These are phyloP conservation scores for Hericium coralloides DNA, from an alignment of 768 basidiomycete species.

Conservation along the genomic window DNA sequence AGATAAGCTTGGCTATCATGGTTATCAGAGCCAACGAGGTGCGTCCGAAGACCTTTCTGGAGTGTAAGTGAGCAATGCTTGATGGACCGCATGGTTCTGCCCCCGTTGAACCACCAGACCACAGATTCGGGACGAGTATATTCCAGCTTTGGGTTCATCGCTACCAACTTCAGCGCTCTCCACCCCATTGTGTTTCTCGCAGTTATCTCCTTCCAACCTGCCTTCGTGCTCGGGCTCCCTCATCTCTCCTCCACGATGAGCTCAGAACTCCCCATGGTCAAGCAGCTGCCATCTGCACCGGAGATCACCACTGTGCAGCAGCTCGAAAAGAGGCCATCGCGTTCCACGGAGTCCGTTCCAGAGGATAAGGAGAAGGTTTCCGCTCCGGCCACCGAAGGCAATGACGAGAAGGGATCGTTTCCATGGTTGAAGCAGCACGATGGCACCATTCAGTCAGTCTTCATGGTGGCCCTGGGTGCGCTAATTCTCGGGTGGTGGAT, in stretches of 20 bases:
- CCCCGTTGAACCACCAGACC: neutral
- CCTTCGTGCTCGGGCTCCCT: neutral
- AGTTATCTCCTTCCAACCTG: neutral
- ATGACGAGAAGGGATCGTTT: slow-evolving; percentile 1
- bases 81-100: no score
- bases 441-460: slow-evolving; percentile 26
- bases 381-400: neutral
- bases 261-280: neutral
- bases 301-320: slow-evolving; percentile 1
- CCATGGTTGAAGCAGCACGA: slow-evolving; percentile 9
- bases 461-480: slow-evolving; percentile 32
- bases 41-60: no score
- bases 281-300: neutral
- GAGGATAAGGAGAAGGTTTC: slow-evolving; percentile 18
- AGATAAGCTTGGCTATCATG: neutral
- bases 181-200: neutral
- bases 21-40: no score
- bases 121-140: neutral
- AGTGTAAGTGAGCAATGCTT: no score
- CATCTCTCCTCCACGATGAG: neutral
- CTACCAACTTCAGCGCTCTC: neutral
- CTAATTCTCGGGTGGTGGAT: slow-evolving; percentile 85
- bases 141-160: neutral
- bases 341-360: slow-evolving; percentile 12
- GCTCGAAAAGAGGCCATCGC: slow-evolving; percentile 17